These are phyloP conservation scores for Leersia perrieri DNA, from an alignment of 176 grass and related monocot species.

Conservation along the genomic window DNA sequence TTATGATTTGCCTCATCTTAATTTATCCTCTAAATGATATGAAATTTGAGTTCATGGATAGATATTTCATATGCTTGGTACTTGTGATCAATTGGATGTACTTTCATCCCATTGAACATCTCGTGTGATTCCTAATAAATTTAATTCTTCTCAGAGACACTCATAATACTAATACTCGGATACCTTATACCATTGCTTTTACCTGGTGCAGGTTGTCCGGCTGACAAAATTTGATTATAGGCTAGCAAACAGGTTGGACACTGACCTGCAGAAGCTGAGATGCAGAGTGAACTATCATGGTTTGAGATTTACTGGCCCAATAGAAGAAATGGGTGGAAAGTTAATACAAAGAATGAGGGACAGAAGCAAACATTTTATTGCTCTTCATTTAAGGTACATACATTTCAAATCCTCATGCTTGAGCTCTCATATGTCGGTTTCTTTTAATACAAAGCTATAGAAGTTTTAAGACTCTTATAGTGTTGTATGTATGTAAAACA, in stretches of 20 bases:
- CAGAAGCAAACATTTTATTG: slow-evolving; percentile 83
- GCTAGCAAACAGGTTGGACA: slow-evolving; percentile 85
- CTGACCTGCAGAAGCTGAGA: slow-evolving; percentile 86
- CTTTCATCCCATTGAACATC: background rate
- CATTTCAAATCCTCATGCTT: background rate
- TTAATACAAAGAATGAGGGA: slow-evolving; percentile 83
- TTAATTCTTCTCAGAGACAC: background rate
- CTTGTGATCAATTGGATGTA: background rate
- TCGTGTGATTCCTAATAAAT: background rate
- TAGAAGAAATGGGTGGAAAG: slow-evolving; percentile 82
- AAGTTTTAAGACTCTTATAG: background rate
- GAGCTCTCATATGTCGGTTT: background rate
- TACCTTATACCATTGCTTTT: slow-evolving; percentile 29
- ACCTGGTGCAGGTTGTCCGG: slow-evolving; percentile 71
- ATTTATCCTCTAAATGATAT: background rate
- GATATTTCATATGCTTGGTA: slow-evolving; percentile 3
- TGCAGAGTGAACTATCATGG: slow-evolving; percentile 93
- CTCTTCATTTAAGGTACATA: slow-evolving; percentile 88
- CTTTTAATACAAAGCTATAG: slow-evolving; percentile 20
- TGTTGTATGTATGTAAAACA: background rate
- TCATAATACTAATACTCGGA: slow-evolving; percentile 16
- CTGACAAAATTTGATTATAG: slow-evolving; percentile 97
- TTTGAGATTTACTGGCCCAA: slow-evolving; percentile 73
- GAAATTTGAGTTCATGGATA: background rate
- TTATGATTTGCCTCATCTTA: slow-evolving; percentile 1